phyloP scores from a whole-genome alignment of 2,329 filamentous ascomycete species.

The Hymenoscyphus fraxineus region DNA sequence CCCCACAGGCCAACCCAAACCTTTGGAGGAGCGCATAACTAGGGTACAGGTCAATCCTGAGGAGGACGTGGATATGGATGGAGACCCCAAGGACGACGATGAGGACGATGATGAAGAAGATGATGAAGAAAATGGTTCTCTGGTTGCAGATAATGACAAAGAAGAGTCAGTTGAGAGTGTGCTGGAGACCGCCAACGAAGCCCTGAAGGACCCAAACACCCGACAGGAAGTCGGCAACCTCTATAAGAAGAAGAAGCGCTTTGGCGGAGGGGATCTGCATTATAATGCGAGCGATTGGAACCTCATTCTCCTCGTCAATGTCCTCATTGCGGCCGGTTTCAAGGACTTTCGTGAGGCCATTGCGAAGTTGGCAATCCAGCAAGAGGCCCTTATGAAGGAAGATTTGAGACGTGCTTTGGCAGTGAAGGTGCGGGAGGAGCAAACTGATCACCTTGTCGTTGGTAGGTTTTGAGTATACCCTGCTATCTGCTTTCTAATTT shows the following conservation, averaged over 20 bases:
- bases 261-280: background rate
- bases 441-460: background rate
- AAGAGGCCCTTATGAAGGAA: background rate
- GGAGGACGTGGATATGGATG: background rate
- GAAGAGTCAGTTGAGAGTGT: no score
- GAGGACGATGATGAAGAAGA: background rate
- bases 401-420: background rate
- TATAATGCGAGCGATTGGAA: background rate
- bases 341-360: background rate
- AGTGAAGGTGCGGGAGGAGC: background rate
- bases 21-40: background rate
- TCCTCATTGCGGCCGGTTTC: background rate
- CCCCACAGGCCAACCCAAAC: background rate
- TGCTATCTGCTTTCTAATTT: background rate
- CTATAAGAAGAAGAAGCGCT: no score
- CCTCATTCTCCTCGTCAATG: background rate
- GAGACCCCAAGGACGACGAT: background rate
- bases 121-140: background rate
- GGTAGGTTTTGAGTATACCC: background rate
- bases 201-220: no score
- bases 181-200: no score
- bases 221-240: no score
- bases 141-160: background rate
- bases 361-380: background rate
- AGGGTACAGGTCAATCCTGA: background rate